phyloP scores from a whole-genome alignment of 148 eudicot species.

The Cornus suecica region DNA sequence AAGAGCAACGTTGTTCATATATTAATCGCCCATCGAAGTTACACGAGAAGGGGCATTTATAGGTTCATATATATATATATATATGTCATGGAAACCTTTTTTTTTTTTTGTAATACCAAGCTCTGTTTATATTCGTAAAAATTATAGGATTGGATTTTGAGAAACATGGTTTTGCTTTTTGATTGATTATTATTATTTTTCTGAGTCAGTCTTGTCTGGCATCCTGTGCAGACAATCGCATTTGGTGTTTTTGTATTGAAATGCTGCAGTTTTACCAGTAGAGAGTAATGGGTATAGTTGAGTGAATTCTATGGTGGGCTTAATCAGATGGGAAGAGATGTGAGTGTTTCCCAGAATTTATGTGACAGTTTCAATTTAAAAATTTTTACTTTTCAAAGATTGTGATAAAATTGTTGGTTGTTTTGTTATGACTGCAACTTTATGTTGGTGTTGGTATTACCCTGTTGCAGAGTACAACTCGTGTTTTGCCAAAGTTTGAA shows the following conservation, averaged over 20 bases:
- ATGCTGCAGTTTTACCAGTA: conserved; percentile 91
- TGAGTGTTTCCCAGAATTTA: conserved; percentile 29
- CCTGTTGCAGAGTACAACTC: conserved; percentile 84
- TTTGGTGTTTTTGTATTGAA: conserved; percentile 66
- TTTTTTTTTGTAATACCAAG: no score
- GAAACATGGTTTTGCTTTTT: conserved; percentile 3
- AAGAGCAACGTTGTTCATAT: no score
- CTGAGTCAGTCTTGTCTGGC: conserved; percentile 53
- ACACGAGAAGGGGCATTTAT: no score
- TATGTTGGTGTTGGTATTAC: conserved; percentile 99
- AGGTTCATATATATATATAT: no score
- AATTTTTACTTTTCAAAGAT: not conserved
- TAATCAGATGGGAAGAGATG: conserved; percentile 97
- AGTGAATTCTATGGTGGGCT: conserved; percentile 99
- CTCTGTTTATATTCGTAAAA: no score
- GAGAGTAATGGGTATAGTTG: conserved; percentile 84
- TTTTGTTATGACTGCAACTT: conserved; percentile 45
- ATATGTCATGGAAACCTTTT: no score
- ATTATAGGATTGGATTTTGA: no score
- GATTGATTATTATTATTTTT: conserved; percentile 17
- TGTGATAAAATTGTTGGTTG: not conserved
- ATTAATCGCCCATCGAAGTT: no score
- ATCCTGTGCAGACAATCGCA: conserved; percentile 84
- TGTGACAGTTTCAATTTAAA: conserved; percentile 9
- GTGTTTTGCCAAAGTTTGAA: conserved; percentile 94